Evolutionary conservation across 345 rosid species (phyloP).

Genomic region (Populus davidiana): DNA sequence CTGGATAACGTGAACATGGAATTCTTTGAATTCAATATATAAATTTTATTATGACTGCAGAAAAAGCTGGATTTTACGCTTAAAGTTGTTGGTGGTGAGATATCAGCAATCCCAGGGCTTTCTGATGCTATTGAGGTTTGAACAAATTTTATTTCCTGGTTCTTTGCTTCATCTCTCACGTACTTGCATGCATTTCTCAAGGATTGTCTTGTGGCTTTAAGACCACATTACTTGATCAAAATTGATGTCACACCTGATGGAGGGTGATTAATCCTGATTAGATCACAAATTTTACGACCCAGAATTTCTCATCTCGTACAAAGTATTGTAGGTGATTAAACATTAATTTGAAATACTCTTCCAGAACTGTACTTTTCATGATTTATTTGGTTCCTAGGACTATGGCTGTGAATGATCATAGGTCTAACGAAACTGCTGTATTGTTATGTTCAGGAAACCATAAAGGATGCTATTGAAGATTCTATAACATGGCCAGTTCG

Average conservation of each 20-base stretch:
- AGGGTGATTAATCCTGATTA: no score
- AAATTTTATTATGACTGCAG: slow-evolving; percentile 30
- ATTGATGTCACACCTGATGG: no score
- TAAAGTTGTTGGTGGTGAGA: slow-evolving; percentile 70
- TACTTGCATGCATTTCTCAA: background rate
- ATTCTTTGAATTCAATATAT: no score
- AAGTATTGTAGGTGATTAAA: no score
- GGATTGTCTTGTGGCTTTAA: no score
- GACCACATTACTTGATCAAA: no score
- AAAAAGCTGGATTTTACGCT: slow-evolving; percentile 75
- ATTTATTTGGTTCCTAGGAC: no score
- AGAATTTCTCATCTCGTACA: no score
- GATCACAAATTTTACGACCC: no score
- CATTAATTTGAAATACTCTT: no score
- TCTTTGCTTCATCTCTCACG: background rate
- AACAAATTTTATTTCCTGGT: background rate
- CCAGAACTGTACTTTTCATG: background rate
- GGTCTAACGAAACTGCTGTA: background rate
- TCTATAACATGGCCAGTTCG: slow-evolving; percentile 91
- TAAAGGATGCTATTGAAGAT: slow-evolving; percentile 79
- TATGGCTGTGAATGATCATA: background rate
- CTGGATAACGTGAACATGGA: no score
- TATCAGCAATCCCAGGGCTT: slow-evolving; percentile 80
- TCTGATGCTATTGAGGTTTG: slow-evolving; percentile 82
- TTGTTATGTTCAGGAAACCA: slow-evolving; percentile 58